phyloP scores from a whole-genome alignment of 257 asterid species.

The Solanum piurae region DNA sequence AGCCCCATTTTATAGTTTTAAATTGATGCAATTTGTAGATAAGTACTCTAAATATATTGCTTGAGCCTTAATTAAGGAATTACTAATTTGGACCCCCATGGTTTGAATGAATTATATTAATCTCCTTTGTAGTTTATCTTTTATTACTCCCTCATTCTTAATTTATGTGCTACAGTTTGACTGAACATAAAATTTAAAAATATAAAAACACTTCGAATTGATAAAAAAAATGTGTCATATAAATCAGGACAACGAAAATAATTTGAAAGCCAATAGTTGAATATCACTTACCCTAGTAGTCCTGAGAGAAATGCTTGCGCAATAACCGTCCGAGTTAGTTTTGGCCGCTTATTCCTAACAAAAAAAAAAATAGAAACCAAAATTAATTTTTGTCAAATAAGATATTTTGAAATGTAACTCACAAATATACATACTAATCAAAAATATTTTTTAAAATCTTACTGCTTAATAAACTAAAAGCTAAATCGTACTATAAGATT shows the following conservation, averaged over 20 bases:
- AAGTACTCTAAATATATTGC: neutral
- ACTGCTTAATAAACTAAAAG: neutral
- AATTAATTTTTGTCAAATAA: neutral
- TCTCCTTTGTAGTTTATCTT: neutral
- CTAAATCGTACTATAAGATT: neutral
- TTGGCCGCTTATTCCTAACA: conserved; percentile 14
- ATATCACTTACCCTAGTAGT: conserved; percentile 5
- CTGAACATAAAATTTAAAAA: no score
- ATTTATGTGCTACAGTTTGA: neutral
- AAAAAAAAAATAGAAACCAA: neutral
- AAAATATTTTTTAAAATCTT: no score
- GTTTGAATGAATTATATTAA: neutral
- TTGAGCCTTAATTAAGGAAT: neutral
- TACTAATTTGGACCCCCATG: neutral
- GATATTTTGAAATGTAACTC: neutral
- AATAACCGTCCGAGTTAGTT: neutral
- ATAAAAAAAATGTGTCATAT: fast-evolving
- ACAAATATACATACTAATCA: no score
- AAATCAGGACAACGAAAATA: no score
- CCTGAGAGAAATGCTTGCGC: conserved; percentile 15
- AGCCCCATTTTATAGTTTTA: neutral
- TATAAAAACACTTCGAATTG: no score
- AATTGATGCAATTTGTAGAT: neutral
- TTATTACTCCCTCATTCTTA: fast-evolving
- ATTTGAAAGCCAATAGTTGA: neutral